phyloP scores from a whole-genome alignment of 2,329 filamentous ascomycete genomes.

The Magnaporthiopsis rhizophila region DNA sequence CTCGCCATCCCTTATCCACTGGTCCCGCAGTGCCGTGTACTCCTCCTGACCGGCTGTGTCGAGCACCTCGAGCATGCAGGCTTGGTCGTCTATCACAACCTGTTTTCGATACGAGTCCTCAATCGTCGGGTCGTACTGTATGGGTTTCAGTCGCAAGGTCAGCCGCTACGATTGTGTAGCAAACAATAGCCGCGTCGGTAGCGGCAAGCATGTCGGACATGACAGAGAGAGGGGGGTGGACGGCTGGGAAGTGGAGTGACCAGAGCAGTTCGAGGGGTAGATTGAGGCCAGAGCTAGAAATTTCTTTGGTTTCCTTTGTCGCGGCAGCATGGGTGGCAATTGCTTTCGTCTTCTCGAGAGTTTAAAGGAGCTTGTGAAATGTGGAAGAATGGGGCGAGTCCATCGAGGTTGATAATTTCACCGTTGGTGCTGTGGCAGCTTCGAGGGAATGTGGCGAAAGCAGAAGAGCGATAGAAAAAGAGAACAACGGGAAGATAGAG shows the following conservation, averaged over 20 bases:
- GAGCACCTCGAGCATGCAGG: slow-evolving; percentile 94
- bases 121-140: slow-evolving; percentile 76
- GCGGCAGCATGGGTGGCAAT: not conserved
- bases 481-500: not conserved
- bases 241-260: too few species aligned
- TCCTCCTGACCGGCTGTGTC: slow-evolving; percentile 98
- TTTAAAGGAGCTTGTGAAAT: not conserved
- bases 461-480: too few species aligned
- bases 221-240: too few species aligned
- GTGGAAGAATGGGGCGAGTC: too few species aligned
- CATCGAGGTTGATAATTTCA: too few species aligned
- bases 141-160: too few species aligned
- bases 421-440: too few species aligned
- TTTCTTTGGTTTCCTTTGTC: too few species aligned
- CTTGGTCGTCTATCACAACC: slow-evolving; percentile 87
- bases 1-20: slow-evolving; percentile 97
- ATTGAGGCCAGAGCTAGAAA: not conserved
- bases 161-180: too few species aligned
- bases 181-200: too few species aligned
- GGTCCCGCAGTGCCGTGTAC: slow-evolving; percentile 91
- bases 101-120: slow-evolving; percentile 85
- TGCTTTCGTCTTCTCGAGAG: not conserved
- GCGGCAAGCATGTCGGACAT: too few species aligned
- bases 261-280: not conserved
- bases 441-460: too few species aligned